Evolutionary conservation across 306 rosid genomes (phyloP).

Genomic region (Pueraria montana): DNA sequence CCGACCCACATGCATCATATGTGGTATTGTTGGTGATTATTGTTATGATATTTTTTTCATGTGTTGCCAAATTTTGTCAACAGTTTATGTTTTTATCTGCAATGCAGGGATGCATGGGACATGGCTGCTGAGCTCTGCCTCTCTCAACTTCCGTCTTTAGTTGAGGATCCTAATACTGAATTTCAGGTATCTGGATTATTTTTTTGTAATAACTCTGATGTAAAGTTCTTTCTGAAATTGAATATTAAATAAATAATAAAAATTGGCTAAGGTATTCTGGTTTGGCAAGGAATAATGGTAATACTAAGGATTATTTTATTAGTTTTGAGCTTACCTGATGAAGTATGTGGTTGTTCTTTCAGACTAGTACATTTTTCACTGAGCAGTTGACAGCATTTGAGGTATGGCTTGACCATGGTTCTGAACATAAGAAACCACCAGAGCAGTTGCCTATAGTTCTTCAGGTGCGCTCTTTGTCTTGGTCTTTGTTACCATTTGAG

Average conservation of each 20-base stretch:
- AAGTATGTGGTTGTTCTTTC: conserved; percentile 47
- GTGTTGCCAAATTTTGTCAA: conserved; percentile 29
- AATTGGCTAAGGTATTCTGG: neutral
- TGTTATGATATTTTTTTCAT: conserved; percentile 41
- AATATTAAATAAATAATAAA: conserved; percentile 18
- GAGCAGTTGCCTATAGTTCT: conserved; percentile 99
- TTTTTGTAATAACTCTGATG: conserved; percentile 27
- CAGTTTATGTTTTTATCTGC: conserved; percentile 38
- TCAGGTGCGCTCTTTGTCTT: conserved; percentile 70
- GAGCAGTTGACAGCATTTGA: conserved; percentile 98
- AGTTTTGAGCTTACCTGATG: conserved; percentile 37
- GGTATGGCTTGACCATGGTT: conserved; percentile 99
- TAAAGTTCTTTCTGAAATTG: conserved; percentile 34
- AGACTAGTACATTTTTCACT: conserved; percentile 95
- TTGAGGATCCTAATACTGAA: conserved; percentile 85
- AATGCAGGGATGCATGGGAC: conserved; percentile 99
- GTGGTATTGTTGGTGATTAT: conserved; percentile 72
- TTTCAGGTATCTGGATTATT: conserved; percentile 69
- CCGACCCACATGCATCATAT: conserved; percentile 99
- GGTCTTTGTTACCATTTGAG: conserved; percentile 45
- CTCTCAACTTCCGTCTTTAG: conserved; percentile 92
- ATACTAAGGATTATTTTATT: conserved; percentile 4
- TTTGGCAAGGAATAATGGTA: neutral
- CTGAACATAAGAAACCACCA: conserved; percentile 97
- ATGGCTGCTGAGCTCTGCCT: conserved; percentile 99